A percentile compares a stretch with the other conserved stretches of the same genome.
These are phyloP conservation scores for Didymella exigua DNA, from an alignment of 2,329 filamentous ascomycete genomes.

Conservation along the genomic window DNA sequence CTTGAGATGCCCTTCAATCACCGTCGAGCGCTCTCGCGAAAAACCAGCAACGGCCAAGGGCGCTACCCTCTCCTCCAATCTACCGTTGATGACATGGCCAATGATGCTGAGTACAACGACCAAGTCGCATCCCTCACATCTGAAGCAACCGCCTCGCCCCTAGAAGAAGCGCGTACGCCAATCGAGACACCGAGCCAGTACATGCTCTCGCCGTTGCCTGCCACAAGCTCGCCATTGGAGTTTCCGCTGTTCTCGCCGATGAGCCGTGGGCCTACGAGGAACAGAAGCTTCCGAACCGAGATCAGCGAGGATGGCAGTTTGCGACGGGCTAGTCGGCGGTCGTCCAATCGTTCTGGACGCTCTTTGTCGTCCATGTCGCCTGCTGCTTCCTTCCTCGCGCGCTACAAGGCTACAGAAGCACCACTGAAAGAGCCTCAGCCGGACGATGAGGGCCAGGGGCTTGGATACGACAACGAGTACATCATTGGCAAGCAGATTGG, in stretches of 20 bases:
- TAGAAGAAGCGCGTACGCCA: slow-evolving; percentile 49
- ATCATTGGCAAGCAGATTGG: slow-evolving; percentile 71
- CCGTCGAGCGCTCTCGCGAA: slow-evolving; percentile 25
- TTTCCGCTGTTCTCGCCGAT: slow-evolving; percentile 39
- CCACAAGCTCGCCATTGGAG: slow-evolving; percentile 43
- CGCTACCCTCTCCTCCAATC: slow-evolving; percentile 46
- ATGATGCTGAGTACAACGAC: slow-evolving; percentile 37
- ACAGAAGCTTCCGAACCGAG: slow-evolving; percentile 42
- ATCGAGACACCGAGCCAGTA: slow-evolving; percentile 43
- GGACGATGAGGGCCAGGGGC: slow-evolving; percentile 70
- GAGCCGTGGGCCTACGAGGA: slow-evolving; percentile 36
- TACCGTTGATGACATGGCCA: slow-evolving; percentile 41
- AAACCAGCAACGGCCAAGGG: slow-evolving; percentile 32
- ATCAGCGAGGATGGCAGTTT: slow-evolving; percentile 43
- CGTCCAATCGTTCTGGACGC: slow-evolving; percentile 57
- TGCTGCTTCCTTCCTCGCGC: slow-evolving; percentile 63
- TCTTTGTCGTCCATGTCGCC: slow-evolving; percentile 59
- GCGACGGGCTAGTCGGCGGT: slow-evolving; percentile 46
- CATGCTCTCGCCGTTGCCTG: slow-evolving; percentile 42
- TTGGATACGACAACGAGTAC: slow-evolving; percentile 65
- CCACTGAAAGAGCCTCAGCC: slow-evolving; percentile 56
- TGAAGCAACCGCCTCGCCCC: slow-evolving; percentile 48
- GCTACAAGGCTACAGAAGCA: slow-evolving; percentile 51
- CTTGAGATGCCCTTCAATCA: slow-evolving; percentile 37
- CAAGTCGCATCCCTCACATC: slow-evolving; percentile 51